Evolutionary conservation across 2,329 filamentous ascomycete species (phyloP), one percentile per base, ranked within the genome.

Genomic region (Aspergillus amoenus): DNA sequence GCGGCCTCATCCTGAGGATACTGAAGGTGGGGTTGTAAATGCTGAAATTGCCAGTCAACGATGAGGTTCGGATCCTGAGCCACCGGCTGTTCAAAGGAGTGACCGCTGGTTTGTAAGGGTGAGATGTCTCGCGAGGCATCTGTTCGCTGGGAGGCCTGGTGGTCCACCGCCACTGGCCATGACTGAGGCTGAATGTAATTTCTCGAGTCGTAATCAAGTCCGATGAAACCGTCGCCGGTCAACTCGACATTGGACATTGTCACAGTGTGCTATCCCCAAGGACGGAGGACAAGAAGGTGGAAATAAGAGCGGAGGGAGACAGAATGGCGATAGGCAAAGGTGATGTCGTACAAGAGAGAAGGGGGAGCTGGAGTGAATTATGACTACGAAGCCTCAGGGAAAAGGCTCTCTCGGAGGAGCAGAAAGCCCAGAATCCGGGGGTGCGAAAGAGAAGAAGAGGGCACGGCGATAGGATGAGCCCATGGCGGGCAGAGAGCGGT

Each of bases 1-100:
- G 82, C 77, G 40, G 81, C 77, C 61, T 87, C 84, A 66, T 84
- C 84, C 43, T 73, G 62, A 34, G 70, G 64, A 64, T 76, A 77
- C 46, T 72, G 70, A 52, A 74, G 66, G 54, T 76, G 71, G 57
- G 67, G 65, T 62, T 75, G 73, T 57, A 75, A 63, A 27, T 74
- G 72, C 59, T 78, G 75, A 57, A 76, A 76, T 60, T 77, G 74
- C 77, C 77, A 80, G 62, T 78, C 77, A 47, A 75, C 68, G 68
- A 79, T 74, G 66, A 78, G 61, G 57, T 70, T 74, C 45, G 75
- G 71, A 63, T 78, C 77, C 50, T 76, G 72, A 57, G 74, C 68
- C 67, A 76, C 70, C 54, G 76, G 72, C 64, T 75, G 75, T 62
- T 78, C 73, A 47, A 75, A 74, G 46, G 70, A 64, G 69, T 78